Evolutionary conservation across 2,329 filamentous ascomycete genomes (phyloP), one percentile per base, ranked within the genome.

Genomic region (Penicillium sp.): DNA sequence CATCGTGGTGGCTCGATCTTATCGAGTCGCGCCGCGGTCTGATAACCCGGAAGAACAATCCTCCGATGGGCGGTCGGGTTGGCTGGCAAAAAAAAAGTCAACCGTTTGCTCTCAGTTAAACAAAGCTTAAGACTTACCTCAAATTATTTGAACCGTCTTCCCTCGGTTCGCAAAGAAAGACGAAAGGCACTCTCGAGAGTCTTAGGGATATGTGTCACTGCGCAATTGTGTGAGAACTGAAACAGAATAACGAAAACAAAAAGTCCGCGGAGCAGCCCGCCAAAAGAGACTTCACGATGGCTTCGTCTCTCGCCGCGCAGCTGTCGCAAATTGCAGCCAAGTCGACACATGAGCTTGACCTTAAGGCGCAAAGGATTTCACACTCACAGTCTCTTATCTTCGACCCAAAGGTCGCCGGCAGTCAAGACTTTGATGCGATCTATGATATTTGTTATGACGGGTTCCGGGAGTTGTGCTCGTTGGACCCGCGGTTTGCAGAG

Each of bases 351-450:
- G 88, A 93, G 65, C 84, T 97, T 68, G 90, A 97, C 72, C 83
- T 96, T 66, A 96, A 95, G 77, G 90, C 92, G 68, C 91, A 97
- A 78, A 93, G 91, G 75, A 85, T 89, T 58, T 86, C 90, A 60
- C 94, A 99, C 77, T 90, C 90, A 62, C 93, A 97, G 75, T 99
- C 94, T 50, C 79, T 99, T 59, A 90, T 99, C 57, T 99, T 96
- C 78, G 92, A 96, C 66, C 84, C 89, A 57, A 85, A 87, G 69
- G 82, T 93, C 65, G 94, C 94, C 48, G 88, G 89, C 6, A 87
- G 86, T 16, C 94, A 99, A 78, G 94, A 88, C 68, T 96, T 93
- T 73, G 90, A 96, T 69, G 89, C 88, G 5, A 83, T 99, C 56
- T 97, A 89, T 73, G 84, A 88, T 54, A 84, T 96, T 71, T 97